phyloP scores from a whole-genome alignment of 331 rosid species.

The Malus hybrid region DNA sequence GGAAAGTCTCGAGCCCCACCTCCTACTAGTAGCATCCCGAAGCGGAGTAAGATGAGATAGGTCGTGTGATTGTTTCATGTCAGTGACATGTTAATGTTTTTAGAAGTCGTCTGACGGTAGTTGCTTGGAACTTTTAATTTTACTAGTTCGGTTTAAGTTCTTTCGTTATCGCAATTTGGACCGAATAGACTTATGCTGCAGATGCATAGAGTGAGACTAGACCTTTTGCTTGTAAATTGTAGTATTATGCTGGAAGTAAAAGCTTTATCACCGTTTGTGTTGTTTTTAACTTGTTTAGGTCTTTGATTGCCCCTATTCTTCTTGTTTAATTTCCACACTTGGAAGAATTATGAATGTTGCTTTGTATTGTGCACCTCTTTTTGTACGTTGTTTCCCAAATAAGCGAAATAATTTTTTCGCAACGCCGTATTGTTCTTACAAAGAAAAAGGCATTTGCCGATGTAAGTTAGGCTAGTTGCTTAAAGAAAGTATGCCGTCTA shows the following conservation, averaged over 20 bases:
- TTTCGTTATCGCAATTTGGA: background rate
- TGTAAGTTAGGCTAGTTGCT: background rate
- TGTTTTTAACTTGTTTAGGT: background rate
- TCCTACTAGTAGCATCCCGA: conserved; percentile 17
- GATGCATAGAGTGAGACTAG: background rate
- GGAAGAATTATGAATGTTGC: background rate
- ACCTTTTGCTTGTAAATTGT: conserved; percentile 23
- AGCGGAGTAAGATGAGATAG: conserved; percentile 34
- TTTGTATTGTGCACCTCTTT: background rate
- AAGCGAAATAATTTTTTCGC: too few relatives aligned
- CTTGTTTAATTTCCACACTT: background rate
- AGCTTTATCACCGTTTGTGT: background rate
- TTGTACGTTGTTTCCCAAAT: background rate
- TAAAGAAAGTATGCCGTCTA: too few relatives aligned
- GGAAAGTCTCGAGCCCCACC: conserved; percentile 47
- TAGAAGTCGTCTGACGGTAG: background rate
- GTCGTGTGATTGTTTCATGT: background rate
- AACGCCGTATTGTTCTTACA: background rate
- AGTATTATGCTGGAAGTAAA: conserved; percentile 2
- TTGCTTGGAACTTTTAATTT: conserved; percentile 12
- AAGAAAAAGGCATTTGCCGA: too few relatives aligned
- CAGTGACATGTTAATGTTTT: background rate
- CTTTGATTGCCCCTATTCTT: background rate
- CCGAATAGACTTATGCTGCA: background rate
- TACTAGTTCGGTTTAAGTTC: conserved; percentile 3